These are phyloP conservation scores for Alloascoidea hylecoeti DNA, from an alignment of 805 yeast species.

Conservation along the genomic window DNA sequence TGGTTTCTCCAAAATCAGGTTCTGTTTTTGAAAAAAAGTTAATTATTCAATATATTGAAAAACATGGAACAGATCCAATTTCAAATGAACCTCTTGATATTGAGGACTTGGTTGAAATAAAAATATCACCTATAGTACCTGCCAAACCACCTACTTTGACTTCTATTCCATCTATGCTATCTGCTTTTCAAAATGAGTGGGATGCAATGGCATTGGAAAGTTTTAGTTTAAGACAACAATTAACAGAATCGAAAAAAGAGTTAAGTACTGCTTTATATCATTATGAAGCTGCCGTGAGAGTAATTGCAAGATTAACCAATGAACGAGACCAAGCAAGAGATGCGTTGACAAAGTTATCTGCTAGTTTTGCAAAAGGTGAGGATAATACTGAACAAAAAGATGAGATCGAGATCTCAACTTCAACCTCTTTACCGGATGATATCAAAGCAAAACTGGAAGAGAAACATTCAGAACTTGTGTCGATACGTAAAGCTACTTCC, in stretches of 20 bases:
- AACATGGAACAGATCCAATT: slow-evolving; percentile 66
- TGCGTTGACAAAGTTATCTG: slow-evolving; percentile 41
- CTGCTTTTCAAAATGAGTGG: slow-evolving; percentile 79
- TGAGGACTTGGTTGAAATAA: slow-evolving; percentile 41
- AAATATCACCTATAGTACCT: slow-evolving; percentile 16
- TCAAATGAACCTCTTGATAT: slow-evolving; percentile 41
- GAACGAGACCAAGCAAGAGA: slow-evolving; percentile 63
- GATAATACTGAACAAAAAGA: neutral
- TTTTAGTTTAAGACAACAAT: slow-evolving; percentile 60
- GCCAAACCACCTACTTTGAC: slow-evolving; percentile 33
- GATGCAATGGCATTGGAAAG: slow-evolving; percentile 76
- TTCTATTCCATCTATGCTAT: slow-evolving; percentile 67
- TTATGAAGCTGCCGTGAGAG: slow-evolving; percentile 84
- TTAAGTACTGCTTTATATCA: slow-evolving; percentile 66
- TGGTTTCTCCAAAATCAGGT: slow-evolving; percentile 49
- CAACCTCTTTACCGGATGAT: neutral
- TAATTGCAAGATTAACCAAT: slow-evolving; percentile 58
- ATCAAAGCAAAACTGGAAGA: neutral
- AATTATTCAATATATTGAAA: slow-evolving; percentile 44
- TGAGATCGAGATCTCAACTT: neutral
- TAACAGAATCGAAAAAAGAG: slow-evolving; percentile 53
- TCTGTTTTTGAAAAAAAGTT: slow-evolving; percentile 53
- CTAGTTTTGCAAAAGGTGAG: neutral
- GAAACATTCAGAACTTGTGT: neutral
- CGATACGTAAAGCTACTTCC: neutral